phyloP scores from a whole-genome alignment of 2,329 filamentous ascomycete genomes.

The Sarocladium oryzae region DNA sequence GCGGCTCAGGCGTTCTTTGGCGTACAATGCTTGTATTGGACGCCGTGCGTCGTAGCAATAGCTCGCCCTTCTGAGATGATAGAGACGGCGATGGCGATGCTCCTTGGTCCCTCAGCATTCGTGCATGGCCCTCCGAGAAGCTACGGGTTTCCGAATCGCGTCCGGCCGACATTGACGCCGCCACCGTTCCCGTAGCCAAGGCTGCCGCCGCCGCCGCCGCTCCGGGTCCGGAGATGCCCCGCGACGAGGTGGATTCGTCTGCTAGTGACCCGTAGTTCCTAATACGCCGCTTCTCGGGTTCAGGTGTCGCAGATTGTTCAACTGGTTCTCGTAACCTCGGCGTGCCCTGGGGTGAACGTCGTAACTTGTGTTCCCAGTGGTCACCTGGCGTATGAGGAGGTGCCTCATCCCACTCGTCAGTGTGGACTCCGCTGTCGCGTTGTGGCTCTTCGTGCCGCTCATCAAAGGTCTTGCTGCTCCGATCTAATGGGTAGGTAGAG shows the following conservation, averaged over 20 bases:
- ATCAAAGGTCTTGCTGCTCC: constrained; percentile 23
- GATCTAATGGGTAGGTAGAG: constrained; percentile 34
- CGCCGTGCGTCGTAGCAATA: constrained; percentile 33
- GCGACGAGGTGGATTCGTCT: constrained; percentile 2
- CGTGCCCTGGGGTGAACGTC: constrained; percentile 28
- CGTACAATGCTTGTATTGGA: constrained; percentile 51
- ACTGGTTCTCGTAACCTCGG: constrained; percentile 34
- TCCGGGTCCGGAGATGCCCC: constrained; percentile 9
- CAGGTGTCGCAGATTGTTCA: constrained; percentile 30
- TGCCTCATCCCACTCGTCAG: constrained; percentile 39
- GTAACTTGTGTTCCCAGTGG: constrained; percentile 20
- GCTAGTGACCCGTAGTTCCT: constrained; percentile 7
- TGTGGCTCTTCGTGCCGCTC: constrained; percentile 27
- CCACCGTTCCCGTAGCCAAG: constrained; percentile 10
- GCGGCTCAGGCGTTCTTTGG: constrained; percentile 46
- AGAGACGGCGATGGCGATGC: constrained; percentile 5
- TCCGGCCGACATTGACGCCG: constrained; percentile 4
- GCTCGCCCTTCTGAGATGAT: constrained; percentile 13
- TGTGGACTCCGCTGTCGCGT: constrained; percentile 52
- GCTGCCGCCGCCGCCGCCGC: constrained; percentile 13
- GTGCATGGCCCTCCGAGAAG: constrained; percentile 27
- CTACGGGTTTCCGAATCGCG: constrained; percentile 21
- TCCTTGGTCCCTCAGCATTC: background rate
- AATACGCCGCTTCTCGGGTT: constrained; percentile 26
- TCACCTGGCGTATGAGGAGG: constrained; percentile 15